A percentile compares a stretch with the other conserved stretches of the same genome.
phyloP scores from a whole-genome alignment of 148 eudicot species.

The Fallopia convolvulus region DNA sequence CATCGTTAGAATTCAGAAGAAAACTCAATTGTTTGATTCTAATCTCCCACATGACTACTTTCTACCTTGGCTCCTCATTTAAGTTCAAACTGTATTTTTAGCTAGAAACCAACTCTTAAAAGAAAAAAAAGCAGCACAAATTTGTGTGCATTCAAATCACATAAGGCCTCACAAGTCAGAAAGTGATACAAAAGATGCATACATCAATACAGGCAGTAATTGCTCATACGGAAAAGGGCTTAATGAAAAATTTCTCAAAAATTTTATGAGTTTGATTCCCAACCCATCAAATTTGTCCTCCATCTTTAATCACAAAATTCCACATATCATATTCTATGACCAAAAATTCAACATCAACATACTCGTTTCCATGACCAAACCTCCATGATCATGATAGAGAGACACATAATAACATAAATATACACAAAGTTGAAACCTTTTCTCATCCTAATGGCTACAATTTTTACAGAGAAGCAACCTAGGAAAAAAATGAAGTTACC shows the following conservation, averaged over 20 bases:
- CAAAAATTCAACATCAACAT: not conserved
- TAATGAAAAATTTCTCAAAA: not conserved
- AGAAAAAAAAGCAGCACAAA: not conserved
- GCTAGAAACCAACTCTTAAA: not conserved
- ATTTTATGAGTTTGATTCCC: not conserved
- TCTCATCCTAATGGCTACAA: not conserved
- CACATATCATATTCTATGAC: not conserved
- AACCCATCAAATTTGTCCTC: not conserved
- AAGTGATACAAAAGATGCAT: not conserved
- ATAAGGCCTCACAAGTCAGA: not conserved
- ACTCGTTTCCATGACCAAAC: not conserved
- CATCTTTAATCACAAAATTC: not conserved
- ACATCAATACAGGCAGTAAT: not conserved
- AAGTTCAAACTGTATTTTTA: not conserved
- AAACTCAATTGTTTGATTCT: not conserved
- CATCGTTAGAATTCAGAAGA: not conserved
- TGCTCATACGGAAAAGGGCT: not conserved
- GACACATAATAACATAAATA: not conserved
- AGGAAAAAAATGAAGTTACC: conserved; percentile 19
- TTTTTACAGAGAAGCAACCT: not conserved
- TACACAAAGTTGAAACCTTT: not conserved
- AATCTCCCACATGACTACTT: not conserved
- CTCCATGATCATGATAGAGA: not conserved
- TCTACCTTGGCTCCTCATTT: not conserved
- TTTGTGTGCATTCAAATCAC: not conserved